Evolutionary conservation across 192 early-diverging fungal species (phyloP), one percentile per base, ranked within the genome.

Genomic region (Spizellomyces punctatus): DNA sequence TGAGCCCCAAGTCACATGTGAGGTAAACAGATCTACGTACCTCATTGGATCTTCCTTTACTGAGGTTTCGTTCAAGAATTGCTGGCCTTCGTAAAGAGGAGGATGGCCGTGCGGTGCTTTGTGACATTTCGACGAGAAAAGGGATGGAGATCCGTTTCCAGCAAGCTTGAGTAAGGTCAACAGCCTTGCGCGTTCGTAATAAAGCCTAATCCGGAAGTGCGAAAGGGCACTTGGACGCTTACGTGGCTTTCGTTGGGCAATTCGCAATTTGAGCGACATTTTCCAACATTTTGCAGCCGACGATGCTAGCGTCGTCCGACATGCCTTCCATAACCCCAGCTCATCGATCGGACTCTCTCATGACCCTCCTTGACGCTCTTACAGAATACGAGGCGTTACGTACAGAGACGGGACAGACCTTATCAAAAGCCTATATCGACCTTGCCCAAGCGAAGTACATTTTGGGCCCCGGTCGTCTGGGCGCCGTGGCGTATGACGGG

Each of bases 61-160:
- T 87, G 46, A 95, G 79, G 76, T 85, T 86, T 16, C 93, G 88
- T 64, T 96, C 95, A 8, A 95, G 74, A 58, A 95, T 89, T 50
- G 71, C 75, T 60, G 69, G 76, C 46, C 54, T 61, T 41, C 59
- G 17, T 16, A 14, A 16, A 17, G 59, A 14, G 14, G 59, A 61
- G 21, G 59, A 61, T 61, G 50, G 50, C 17, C 50, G 50, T 12
- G 50, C 50, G 50, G 50, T 54, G 50, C 2, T 12, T 54, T 54
- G 50, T 4, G 50, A 54, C 17, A 54, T n/a, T 12, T 12, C 50
- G 12, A 1, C 17, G 50, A 54, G 50, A 4, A 4, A 52, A 19
- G 50, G 12, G 50, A 54, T 54, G 0, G 27, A 36, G 27, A 36
- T 2, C n/a, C n/a, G n/a, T n/a, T 36, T 36, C 1, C 27, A 36